Percentiles rank a stretch among this genome's conserved stretches.
Conservation (phyloP, 73 alveolate genomes). For the Paramecium sonneborni region DNA sequence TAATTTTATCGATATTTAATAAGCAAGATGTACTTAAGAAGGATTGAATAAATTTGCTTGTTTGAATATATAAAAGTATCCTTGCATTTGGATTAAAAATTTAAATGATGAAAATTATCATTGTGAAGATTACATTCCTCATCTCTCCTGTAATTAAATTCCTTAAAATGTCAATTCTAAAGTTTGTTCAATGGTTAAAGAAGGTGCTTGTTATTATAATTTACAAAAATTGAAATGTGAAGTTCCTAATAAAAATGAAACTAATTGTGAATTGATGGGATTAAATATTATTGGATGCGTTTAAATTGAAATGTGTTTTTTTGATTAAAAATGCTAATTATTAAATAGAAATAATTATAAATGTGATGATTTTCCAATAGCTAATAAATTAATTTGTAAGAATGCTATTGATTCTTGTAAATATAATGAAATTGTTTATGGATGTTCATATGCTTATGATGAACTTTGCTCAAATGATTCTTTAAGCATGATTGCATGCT, state of each 20-base stretch:
- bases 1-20: not conserved
- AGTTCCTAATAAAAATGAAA: not conserved
- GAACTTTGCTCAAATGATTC: too few relatives aligned
- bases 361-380: not conserved
- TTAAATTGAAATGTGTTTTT: too few relatives aligned
- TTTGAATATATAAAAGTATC: not conserved
- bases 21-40: not conserved
- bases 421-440: not conserved
- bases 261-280: not conserved
- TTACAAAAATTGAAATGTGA: not conserved
- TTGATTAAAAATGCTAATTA: not conserved
- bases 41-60: not conserved
- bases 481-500: too few relatives aligned
- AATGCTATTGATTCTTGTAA: not conserved
- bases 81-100: not conserved
- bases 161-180: not conserved
- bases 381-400: not conserved
- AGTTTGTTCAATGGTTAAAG: not conserved
- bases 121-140: conserved; percentile 5
- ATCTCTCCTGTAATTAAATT: not conserved
- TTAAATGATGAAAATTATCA: not conserved
- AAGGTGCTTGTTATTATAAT: not conserved
- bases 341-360: not conserved
- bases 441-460: too few relatives aligned
- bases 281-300: not conserved